Base-by-base conservation (phyloP, 2,329 filamentous ascomycete genomes). In the Tothia fuscella region DNA sequence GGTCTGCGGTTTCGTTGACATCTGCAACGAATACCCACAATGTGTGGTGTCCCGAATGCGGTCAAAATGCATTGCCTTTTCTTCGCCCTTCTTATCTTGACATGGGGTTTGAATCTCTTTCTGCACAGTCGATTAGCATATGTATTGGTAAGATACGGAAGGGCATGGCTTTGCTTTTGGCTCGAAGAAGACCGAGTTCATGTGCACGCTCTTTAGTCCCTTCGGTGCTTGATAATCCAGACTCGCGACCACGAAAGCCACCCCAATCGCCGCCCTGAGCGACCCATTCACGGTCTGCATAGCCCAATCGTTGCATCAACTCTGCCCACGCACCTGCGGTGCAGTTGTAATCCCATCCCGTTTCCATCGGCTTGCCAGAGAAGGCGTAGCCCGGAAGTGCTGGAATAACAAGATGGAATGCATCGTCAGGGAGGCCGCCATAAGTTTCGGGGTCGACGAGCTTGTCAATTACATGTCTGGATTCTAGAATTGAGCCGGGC, bases 261-360 rank as follows among this genome's bases (percentile, higher is more conserved):
- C 80, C 81, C 79, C 78, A 84, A 52, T 85, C 80, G 22, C 81
- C 80, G 48, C 77, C 78, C 58, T 82, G 62, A 5, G 65, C 62
- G 1, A 61, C 54, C 44, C 79, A 82, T 59, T 74, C 62, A 3
- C 26, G 9, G 26, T 29, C 26, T 29, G 66, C 48, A 52, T 82
- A 85, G 0, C 78, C 78, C 3, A 86, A 66, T 10, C 69, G 67
- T 4, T 71, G 58, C 81, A 86, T 86, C 7, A 85, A 60, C 26
- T 29, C 9, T 9, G n/a, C 14, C 26, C 26, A 29, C 26, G 26
- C 26, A 29, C 14, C 26, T 29, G 26, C 26, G n/a, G 26, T 29
- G 26, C 42, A 29, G 14, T 22, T 26, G 26, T 25, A 29, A 16
- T 43, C 30, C 41, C 41, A 43, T 6, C 41, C 41, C 14, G 24